Evolutionary conservation across 169 alveolate genomes (phyloP).

Genomic region (Toxoplasma gondii): DNA sequence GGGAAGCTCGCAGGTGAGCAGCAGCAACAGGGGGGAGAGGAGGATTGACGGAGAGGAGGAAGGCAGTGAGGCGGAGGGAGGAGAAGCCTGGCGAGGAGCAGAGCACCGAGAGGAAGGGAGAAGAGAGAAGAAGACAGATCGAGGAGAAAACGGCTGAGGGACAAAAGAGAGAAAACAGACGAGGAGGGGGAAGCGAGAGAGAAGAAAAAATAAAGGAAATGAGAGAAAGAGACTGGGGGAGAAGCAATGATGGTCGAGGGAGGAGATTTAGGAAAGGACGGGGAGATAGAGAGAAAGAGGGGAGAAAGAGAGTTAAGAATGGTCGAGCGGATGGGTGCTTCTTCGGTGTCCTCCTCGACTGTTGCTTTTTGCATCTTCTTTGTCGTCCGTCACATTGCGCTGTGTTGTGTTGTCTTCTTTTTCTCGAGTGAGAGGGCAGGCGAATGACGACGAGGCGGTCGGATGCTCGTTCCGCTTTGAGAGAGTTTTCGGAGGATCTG

Average conservation of each 20-base stretch:
- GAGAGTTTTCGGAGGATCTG: too few relatives aligned
- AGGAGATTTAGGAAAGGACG: too few relatives aligned
- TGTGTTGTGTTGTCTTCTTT: too few relatives aligned
- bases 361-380: neutral
- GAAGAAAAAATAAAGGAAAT: too few relatives aligned
- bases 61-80: neutral
- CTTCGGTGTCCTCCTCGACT: neutral
- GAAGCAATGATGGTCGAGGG: too few relatives aligned
- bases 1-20: slow-evolving; percentile 40
- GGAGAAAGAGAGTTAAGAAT: too few relatives aligned
- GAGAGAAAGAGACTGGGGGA: too few relatives aligned
- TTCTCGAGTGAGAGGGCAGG: too few relatives aligned
- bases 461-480: too few relatives aligned
- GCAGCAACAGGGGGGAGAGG: neutral
- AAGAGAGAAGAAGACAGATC: neutral
- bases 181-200: too few relatives aligned
- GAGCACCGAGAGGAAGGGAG: neutral
- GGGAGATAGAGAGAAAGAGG: too few relatives aligned
- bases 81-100: neutral
- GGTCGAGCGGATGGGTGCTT: neutral
- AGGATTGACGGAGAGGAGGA: neutral
- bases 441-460: too few relatives aligned
- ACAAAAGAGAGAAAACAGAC: neutral
- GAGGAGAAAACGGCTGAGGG: neutral
- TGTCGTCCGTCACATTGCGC: neutral